Percentiles rank a stretch among this genome's conserved stretches.
Conservation (phyloP, 495 filamentous ascomycete species). For the Aspergillus sclerotioniger region DNA sequence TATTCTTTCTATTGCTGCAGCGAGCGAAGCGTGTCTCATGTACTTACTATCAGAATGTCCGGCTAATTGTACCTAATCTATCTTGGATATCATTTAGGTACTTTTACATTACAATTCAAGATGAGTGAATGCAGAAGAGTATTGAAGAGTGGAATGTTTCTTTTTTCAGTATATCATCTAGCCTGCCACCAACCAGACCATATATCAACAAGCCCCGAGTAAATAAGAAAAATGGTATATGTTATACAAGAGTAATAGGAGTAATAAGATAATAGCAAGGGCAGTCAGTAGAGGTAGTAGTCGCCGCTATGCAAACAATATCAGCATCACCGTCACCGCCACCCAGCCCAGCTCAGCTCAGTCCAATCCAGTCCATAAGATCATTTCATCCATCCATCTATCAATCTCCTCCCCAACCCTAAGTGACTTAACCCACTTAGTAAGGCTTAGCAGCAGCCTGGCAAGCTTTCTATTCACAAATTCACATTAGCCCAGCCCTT, state of each 20-base stretch:
- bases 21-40: neutral
- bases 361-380: neutral
- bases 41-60: neutral
- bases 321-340: constrained; percentile 17
- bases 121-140: neutral
- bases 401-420: constrained; percentile 1
- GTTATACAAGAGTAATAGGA: constrained; percentile 1
- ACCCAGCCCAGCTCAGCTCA: constrained; percentile 10
- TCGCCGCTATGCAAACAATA: constrained; percentile 28
- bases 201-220: too few species aligned
- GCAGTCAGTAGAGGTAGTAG: constrained; percentile 17
- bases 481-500: constrained; percentile 23
- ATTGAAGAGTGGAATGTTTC: constrained; percentile 22
- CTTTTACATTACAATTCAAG: neutral
- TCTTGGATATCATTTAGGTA: too few species aligned
- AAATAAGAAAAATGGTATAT: constrained; percentile 1
- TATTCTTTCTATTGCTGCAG: too few species aligned
- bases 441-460: constrained; percentile 86
- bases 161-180: constrained; percentile 19
- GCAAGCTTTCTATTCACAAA: constrained; percentile 72
- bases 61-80: too few species aligned
- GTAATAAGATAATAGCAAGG: constrained; percentile 6
- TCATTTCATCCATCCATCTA: neutral
- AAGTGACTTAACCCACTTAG: constrained; percentile 58
- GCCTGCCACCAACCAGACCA: too few species aligned